phyloP scores from a whole-genome alignment of 306 rosid species.

The Sesbania bispinosa region DNA sequence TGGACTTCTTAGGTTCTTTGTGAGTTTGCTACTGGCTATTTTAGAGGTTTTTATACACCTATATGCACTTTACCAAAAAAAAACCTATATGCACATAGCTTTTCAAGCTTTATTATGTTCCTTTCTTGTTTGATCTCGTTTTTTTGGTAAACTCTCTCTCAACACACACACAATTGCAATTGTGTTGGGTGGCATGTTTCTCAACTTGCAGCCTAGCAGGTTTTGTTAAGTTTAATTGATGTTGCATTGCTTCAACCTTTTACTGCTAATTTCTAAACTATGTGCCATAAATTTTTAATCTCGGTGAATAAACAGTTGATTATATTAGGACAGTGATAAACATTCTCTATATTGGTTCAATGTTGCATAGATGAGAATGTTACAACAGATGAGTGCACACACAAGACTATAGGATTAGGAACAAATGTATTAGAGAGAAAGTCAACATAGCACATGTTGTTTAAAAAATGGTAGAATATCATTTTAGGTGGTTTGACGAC shows the following conservation, averaged over 20 bases:
- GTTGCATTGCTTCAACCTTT: neutral
- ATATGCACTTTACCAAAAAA: too few species aligned
- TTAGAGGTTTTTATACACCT: neutral
- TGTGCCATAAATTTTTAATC: neutral
- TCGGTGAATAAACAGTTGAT: neutral
- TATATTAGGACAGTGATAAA: neutral
- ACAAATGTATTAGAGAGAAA: neutral
- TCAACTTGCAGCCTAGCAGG: neutral
- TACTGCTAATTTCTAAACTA: neutral
- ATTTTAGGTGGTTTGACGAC: too few species aligned
- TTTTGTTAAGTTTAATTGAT: neutral
- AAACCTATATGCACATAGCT: neutral
- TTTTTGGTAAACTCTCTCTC: neutral
- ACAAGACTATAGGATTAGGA: neutral
- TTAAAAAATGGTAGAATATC: neutral
- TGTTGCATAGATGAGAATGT: neutral
- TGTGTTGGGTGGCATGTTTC: neutral
- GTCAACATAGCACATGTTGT: neutral
- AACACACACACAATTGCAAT: neutral
- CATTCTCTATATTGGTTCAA: neutral
- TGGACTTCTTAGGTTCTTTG: too few species aligned
- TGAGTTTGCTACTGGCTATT: neutral
- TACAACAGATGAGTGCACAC: neutral
- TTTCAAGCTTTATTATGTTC: neutral
- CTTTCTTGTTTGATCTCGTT: neutral